A percentile compares a stretch with the other conserved stretches of the same genome.
Conservation (phyloP, 495 filamentous ascomycete species). For the Neurospora intermedia region DNA sequence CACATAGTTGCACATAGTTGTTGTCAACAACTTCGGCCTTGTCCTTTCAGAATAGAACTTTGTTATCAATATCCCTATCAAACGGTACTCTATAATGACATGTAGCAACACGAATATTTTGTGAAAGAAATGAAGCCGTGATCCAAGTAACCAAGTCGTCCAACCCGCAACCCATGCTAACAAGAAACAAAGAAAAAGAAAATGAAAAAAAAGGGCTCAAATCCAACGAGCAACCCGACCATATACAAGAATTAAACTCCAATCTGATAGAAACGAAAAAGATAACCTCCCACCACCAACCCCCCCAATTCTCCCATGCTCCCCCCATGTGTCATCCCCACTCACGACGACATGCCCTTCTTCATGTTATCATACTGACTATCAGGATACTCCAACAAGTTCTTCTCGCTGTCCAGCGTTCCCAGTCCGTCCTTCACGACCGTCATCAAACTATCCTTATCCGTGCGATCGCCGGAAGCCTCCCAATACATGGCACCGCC, state of each 20-base stretch:
- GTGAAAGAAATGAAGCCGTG: neutral
- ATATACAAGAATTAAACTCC: neutral
- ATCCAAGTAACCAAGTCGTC: neutral
- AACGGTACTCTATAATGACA: neutral
- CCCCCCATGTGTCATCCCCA: too few species aligned
- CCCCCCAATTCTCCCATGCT: neutral
- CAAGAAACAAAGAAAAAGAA: too few species aligned
- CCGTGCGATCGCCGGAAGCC: slow-evolving; percentile 57
- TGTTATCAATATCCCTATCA: neutral
- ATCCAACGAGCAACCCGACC: neutral
- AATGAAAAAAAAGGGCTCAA: neutral
- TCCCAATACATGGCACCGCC: slow-evolving; percentile 94
- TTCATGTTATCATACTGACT: slow-evolving; percentile 33
- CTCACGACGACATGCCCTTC: slow-evolving; percentile 3
- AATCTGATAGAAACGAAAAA: neutral
- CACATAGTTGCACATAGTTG: neutral
- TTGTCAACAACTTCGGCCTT: neutral
- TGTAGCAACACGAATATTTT: too few species aligned
- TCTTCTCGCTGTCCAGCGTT: slow-evolving; percentile 22
- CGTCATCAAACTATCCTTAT: slow-evolving; percentile 51
- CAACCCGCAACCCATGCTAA: neutral
- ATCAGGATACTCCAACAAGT: slow-evolving; percentile 31
- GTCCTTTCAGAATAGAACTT: neutral
- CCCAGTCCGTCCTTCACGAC: slow-evolving; percentile 33
- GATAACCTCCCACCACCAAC: neutral